Evolutionary conservation across 2,329 filamentous ascomycete species (phyloP).

Genomic region (Fusarium pininemorale): DNA sequence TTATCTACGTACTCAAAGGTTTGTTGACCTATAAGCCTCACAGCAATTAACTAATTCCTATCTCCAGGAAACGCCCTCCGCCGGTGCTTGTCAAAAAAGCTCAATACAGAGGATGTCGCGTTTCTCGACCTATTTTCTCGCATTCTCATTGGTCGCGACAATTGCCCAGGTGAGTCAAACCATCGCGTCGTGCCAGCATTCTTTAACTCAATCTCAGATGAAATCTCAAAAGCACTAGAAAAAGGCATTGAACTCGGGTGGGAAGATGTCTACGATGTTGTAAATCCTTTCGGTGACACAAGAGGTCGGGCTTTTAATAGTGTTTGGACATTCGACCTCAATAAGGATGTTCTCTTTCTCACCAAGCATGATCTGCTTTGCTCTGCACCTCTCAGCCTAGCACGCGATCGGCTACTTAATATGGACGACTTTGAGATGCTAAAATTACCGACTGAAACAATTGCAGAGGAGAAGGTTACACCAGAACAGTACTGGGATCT

Average conservation of each 20-base stretch:
- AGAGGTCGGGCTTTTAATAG: background rate
- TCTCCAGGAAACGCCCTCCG: rapidly evolving
- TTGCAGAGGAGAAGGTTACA: no score
- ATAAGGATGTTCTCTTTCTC: background rate
- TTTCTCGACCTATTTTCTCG: background rate
- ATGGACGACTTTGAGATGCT: constrained; percentile 18
- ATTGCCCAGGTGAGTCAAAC: background rate
- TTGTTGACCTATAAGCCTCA: no score
- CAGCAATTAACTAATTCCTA: background rate
- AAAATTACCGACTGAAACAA: no score
- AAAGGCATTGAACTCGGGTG: background rate
- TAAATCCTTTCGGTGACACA: background rate
- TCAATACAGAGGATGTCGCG: background rate
- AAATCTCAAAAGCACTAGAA: background rate
- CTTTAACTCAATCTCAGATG: background rate
- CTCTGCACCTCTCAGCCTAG: constrained; percentile 13
- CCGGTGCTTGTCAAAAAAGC: background rate
- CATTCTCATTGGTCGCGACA: background rate
- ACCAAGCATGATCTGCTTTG: background rate
- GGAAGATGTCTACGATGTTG: background rate
- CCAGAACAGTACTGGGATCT: background rate
- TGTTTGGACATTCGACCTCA: constrained; percentile 6
- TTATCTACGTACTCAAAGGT: background rate
- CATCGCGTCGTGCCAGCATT: background rate
- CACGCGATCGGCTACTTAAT: constrained; percentile 16